Evolutionary conservation across 805 yeast species (phyloP).

Genomic region (Candida parachauliodes): DNA sequence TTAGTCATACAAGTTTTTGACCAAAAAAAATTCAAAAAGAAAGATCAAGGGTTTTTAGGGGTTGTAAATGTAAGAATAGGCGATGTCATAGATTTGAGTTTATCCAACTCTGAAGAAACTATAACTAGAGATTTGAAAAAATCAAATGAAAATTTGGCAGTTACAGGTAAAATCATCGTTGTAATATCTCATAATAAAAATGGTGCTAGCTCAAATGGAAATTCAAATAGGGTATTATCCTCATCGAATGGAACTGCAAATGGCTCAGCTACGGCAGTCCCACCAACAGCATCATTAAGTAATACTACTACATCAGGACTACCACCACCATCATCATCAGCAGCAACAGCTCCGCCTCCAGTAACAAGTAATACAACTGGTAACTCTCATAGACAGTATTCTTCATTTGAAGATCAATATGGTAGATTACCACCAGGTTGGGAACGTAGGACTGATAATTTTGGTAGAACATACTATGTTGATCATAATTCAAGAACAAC

Average conservation of each 20-base stretch:
- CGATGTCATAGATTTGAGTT: constrained; percentile 72
- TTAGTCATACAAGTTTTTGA: constrained; percentile 93
- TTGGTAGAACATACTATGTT: constrained; percentile 95
- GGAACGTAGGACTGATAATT: constrained; percentile 97
- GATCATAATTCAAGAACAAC: constrained; percentile 98
- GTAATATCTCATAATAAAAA: constrained; percentile 54
- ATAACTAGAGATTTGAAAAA: constrained; percentile 88
- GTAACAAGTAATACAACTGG: constrained; percentile 4
- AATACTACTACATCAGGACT: neutral
- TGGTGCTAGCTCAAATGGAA: constrained; percentile 4
- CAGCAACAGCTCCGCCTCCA: constrained; percentile 8
- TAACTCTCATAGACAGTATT: constrained; percentile 56
- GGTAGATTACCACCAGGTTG: constrained; percentile 98
- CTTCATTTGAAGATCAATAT: constrained; percentile 94
- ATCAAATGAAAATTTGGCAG: constrained; percentile 87
- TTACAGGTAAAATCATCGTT: constrained; percentile 87
- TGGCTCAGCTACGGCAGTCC: constrained; percentile 9
- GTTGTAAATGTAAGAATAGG: constrained; percentile 89
- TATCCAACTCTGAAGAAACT: constrained; percentile 65
- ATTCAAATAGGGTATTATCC: constrained; percentile 7
- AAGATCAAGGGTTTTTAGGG: constrained; percentile 97
- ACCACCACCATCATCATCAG: constrained; percentile 9
- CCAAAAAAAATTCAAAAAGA: constrained; percentile 94
- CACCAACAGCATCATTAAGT: constrained; percentile 14
- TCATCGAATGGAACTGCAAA: constrained; percentile 12